Evolutionary conservation across 169 alveolate species (phyloP).

Genomic region (Babesia sp.): DNA sequence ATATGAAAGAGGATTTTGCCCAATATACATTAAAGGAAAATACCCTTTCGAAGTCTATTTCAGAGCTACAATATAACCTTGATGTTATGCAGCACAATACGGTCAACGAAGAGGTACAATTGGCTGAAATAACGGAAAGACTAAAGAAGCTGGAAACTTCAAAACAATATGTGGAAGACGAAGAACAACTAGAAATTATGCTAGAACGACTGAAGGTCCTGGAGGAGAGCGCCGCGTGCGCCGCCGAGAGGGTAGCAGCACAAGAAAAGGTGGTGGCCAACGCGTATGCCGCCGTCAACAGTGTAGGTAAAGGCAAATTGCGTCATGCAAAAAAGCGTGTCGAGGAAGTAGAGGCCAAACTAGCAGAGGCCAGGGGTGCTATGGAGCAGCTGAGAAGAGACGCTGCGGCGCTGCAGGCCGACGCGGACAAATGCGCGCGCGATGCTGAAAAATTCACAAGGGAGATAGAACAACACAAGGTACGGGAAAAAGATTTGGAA

Average conservation of each 20-base stretch:
- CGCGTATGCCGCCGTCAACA: conserved; percentile 31
- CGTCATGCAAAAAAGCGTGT: conserved; percentile 53
- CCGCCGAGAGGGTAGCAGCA: conserved; percentile 3
- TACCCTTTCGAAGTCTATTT: background rate
- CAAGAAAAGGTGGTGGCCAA: conserved; percentile 44
- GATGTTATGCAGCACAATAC: conserved; percentile 21
- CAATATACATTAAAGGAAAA: background rate
- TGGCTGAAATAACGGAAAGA: background rate
- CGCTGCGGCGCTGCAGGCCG: conserved; percentile 68
- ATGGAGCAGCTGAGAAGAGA: conserved; percentile 62
- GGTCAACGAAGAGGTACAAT: conserved; percentile 32
- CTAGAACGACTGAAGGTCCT: background rate
- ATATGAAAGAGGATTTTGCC: conserved; percentile 9
- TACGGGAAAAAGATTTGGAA: conserved; percentile 63
- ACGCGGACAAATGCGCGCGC: conserved; percentile 69
- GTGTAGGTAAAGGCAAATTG: conserved; percentile 75
- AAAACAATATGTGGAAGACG: background rate
- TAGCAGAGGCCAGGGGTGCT: conserved; percentile 41
- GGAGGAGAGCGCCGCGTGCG: background rate
- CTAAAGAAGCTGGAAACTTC: background rate
- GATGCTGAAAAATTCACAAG: conserved; percentile 63
- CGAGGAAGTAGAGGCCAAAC: conserved; percentile 54
- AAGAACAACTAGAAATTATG: background rate
- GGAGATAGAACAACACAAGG: conserved; percentile 75
- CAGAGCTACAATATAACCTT: conserved; percentile 21